phyloP scores from a whole-genome alignment of 2,329 filamentous ascomycete species.

The Huntiella moniliformis region DNA sequence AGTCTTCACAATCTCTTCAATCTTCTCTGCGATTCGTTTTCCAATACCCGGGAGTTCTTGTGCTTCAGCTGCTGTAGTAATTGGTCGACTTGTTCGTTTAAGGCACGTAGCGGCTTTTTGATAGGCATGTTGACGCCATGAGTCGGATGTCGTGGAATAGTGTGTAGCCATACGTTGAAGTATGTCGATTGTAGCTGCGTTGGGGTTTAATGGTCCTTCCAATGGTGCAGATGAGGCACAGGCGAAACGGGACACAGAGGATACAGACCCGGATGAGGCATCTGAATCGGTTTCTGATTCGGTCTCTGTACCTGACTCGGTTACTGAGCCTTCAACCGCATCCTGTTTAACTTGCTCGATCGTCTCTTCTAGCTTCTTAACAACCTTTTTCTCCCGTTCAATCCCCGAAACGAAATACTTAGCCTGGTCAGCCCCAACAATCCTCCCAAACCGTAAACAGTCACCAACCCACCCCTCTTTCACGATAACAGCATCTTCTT shows the following conservation, averaged over 20 bases:
- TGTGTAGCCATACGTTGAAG: slow-evolving; percentile 63
- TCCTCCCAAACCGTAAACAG: slow-evolving; percentile 37
- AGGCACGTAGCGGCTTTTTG: slow-evolving; percentile 59
- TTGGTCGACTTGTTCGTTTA: slow-evolving; percentile 41
- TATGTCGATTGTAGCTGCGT: slow-evolving; percentile 54
- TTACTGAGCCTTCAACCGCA: slow-evolving; percentile 18
- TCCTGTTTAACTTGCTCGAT: neutral
- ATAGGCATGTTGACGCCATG: slow-evolving; percentile 60
- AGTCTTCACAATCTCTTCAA: slow-evolving; percentile 72
- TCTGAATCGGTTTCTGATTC: neutral
- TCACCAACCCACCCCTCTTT: slow-evolving; percentile 52
- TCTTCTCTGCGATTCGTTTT: slow-evolving; percentile 56
- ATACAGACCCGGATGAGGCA: slow-evolving; percentile 2
- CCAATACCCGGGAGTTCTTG: slow-evolving; percentile 50
- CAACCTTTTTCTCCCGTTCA: slow-evolving; percentile 10
- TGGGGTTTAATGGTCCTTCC: slow-evolving; percentile 39
- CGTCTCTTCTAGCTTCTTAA: neutral
- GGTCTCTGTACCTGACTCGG: slow-evolving; percentile 27
- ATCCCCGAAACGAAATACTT: slow-evolving; percentile 41
- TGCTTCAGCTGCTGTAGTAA: slow-evolving; percentile 54
- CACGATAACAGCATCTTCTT: slow-evolving; percentile 31
- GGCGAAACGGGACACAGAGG: slow-evolving; percentile 22
- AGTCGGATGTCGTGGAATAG: slow-evolving; percentile 56
- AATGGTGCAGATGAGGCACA: slow-evolving; percentile 27
- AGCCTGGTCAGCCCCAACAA: slow-evolving; percentile 39